Evolutionary conservation across 2,329 filamentous ascomycete species (phyloP).

Genomic region (Chrysoporthe puriensis): DNA sequence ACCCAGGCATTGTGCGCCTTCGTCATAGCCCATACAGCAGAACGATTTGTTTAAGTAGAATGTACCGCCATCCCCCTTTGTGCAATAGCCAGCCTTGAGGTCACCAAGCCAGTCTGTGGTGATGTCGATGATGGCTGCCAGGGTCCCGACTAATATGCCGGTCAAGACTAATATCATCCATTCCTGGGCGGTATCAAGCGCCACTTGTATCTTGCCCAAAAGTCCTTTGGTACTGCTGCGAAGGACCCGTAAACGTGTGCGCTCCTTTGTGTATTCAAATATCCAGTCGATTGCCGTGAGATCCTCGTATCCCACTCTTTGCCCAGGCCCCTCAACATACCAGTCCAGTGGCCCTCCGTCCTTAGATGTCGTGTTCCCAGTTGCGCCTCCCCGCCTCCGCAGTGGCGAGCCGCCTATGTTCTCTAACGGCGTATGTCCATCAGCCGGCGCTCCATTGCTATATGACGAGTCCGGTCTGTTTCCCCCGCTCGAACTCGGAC

Average conservation of each 20-base stretch:
- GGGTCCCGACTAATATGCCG: slow-evolving; percentile 78
- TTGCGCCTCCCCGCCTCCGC: slow-evolving; percentile 14
- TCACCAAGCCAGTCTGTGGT: slow-evolving; percentile 93
- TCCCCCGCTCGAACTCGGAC: slow-evolving; percentile 16
- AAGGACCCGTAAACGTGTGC: slow-evolving; percentile 81
- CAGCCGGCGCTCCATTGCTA: slow-evolving; percentile 18
- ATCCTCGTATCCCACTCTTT: slow-evolving; percentile 92
- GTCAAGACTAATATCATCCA: slow-evolving; percentile 89
- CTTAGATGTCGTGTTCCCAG: slow-evolving; percentile 40
- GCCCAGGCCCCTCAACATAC: slow-evolving; percentile 86
- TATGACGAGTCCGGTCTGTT: slow-evolving; percentile 5
- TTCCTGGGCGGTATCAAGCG: slow-evolving; percentile 85
- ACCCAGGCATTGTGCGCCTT: slow-evolving; percentile 77
- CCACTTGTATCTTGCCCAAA: slow-evolving; percentile 70
- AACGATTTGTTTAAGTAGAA: slow-evolving; percentile 93
- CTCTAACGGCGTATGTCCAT: slow-evolving; percentile 3
- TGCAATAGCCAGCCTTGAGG: slow-evolving; percentile 87
- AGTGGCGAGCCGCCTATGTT: slow-evolving; percentile 22
- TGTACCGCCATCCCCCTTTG: slow-evolving; percentile 74
- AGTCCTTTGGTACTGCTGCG: slow-evolving; percentile 71
- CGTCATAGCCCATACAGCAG: slow-evolving; percentile 91
- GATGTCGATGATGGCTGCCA: slow-evolving; percentile 89
- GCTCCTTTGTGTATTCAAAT: slow-evolving; percentile 96
- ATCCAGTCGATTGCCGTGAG: slow-evolving; percentile 99
- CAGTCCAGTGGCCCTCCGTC: slow-evolving; percentile 69